Base-by-base conservation (phyloP, 1,139 yeast genomes). In the Pichiaceae sp. region DNA sequence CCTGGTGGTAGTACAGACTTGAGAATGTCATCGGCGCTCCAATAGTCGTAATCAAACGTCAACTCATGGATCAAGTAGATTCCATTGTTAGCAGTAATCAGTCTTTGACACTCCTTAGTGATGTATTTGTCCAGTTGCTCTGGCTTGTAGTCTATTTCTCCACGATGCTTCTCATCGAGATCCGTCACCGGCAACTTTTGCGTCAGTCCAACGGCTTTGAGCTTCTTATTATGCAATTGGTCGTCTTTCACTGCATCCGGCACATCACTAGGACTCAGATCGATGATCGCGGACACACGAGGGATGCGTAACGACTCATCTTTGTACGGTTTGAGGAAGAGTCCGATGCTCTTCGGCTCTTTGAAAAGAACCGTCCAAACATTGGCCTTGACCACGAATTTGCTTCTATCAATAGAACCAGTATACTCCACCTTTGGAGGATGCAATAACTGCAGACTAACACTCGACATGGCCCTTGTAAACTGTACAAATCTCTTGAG, bases 1-100 rank as follows among this genome's bases (percentile, higher is more conserved):
- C 77, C 65, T 39, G 75, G 82, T 0, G 99, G 98, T 35, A 91
- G 59, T 2, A 86, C 74, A 0, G 95, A 75, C 33, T 70, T 63
- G 33, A 91, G 64, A 15, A 91, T 81, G 48, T 91, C 96, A 41
- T 91, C 97, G 0, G 89, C 69, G 47, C 76, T 78, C 97, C 97
- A 91, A 59, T 76, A 85, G 35, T 73, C 68, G 56, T 91, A 91
- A 45, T 68, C 79, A 37, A 91, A 64, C 1, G 62, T 58, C 43
- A 85, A 63, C 3, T 60, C 64, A 53, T 82, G 77, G 1, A 80
- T 76, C 31, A 62, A 59, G 17, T 82, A 57, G 3, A 57, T 52
- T 3, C 77, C 70, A 0, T 66, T 60, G 31, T 65, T 66, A 29
- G 72, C 70, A 17, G 64, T 49, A 3, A 87, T 58, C 42, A 68